Percentiles rank a stretch among this genome's conserved stretches.
Conservation (phyloP, 2,329 filamentous ascomycete species). For the Chaetomium sp. region DNA sequence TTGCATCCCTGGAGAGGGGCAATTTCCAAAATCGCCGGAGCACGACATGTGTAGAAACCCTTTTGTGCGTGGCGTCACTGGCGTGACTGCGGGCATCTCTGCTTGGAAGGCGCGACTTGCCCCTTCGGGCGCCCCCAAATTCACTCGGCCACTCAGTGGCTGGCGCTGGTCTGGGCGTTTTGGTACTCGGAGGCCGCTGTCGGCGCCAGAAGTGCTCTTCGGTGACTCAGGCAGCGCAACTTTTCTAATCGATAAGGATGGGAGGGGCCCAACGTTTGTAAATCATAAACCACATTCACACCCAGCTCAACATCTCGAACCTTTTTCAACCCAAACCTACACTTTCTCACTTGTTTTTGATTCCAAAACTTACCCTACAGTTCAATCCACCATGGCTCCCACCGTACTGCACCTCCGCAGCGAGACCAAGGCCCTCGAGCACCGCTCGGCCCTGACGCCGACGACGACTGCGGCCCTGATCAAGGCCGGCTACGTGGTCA, state of each 20-base stretch:
- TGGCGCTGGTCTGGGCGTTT: no score
- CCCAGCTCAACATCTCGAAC: no score
- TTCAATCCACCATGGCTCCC: constrained; percentile 26
- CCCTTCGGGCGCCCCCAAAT: no score
- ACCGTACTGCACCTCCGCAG: constrained; percentile 48
- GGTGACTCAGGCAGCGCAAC: background rate
- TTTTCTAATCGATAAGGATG: background rate
- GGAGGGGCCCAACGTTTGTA: background rate
- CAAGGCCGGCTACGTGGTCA: constrained; percentile 62
- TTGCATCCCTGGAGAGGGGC: no score
- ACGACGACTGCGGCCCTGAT: constrained; percentile 49
- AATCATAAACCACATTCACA: background rate
- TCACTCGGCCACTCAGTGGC: no score
- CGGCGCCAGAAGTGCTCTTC: no score
- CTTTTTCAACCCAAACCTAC: background rate
- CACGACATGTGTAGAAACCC: no score
- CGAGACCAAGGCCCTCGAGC: constrained; percentile 54
- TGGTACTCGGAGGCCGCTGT: no score
- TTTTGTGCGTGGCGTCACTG: no score
- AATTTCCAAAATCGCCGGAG: no score
- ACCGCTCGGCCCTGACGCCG: constrained; percentile 45
- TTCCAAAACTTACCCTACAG: background rate
- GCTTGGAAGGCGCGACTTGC: no score
- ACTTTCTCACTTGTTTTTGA: background rate
- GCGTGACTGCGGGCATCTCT: no score